Evolutionary conservation across 495 filamentous ascomycete species (phyloP).

Genomic region (Podospora australis): DNA sequence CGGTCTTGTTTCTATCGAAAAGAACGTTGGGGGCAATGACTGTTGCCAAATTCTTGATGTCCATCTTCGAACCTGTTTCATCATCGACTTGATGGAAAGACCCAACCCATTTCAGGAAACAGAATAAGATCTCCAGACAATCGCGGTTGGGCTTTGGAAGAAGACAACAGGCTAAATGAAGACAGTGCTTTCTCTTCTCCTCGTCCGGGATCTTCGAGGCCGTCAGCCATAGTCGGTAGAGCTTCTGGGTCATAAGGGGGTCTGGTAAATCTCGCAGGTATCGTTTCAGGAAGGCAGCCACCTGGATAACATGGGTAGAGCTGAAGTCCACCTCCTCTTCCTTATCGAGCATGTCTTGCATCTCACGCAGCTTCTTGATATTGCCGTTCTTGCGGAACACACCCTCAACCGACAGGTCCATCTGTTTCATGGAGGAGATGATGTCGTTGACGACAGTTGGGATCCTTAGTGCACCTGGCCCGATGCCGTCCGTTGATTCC

Average conservation of each 20-base stretch:
- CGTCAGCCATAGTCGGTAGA: slow-evolving; percentile 83
- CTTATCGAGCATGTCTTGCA: slow-evolving; percentile 74
- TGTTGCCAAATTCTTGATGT: slow-evolving; percentile 96
- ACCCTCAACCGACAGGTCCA: slow-evolving; percentile 98
- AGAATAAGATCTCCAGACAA: slow-evolving; percentile 88
- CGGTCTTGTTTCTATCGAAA: slow-evolving; percentile 58
- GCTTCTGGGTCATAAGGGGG: slow-evolving; percentile 88
- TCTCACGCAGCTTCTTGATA: slow-evolving; percentile 80
- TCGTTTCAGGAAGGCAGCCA: slow-evolving; percentile 90
- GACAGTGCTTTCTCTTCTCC: slow-evolving; percentile 72
- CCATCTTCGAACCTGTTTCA: slow-evolving; percentile 91
- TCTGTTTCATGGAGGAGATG: slow-evolving; percentile 88
- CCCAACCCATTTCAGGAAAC: slow-evolving; percentile 95
- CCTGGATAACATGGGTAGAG: slow-evolving; percentile 81
- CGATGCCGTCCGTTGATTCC: slow-evolving; percentile 92
- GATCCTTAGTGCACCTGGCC: slow-evolving; percentile 80
- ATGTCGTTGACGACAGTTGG: slow-evolving; percentile 88
- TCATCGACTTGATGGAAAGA: slow-evolving; percentile 97
- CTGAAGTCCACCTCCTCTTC: slow-evolving; percentile 76
- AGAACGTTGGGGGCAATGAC: slow-evolving; percentile 97
- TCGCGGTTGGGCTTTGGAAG: slow-evolving; percentile 90
- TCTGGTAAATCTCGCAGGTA: slow-evolving; percentile 94
- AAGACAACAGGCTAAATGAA: slow-evolving; percentile 90
- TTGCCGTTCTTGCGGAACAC: slow-evolving; percentile 99
- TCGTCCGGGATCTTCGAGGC: slow-evolving; percentile 85